Base-by-base conservation (phyloP, 495 filamentous ascomycete genomes). In the Thermothielavioides terrestris region DNA sequence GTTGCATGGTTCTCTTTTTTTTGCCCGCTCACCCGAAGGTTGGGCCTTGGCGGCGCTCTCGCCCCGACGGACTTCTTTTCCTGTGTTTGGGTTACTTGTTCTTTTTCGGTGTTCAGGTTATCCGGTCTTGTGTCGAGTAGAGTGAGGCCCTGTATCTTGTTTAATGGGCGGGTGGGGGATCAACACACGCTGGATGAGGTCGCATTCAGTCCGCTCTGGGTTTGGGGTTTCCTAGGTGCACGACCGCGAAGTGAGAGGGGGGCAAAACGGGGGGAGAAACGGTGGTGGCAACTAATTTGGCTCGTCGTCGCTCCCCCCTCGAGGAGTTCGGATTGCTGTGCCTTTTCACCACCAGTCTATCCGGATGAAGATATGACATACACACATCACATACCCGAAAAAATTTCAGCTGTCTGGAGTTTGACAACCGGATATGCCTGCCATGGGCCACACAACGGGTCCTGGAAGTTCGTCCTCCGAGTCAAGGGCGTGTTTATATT, bases 321-420 rank as follows among this genome's bases (percentile, higher is more conserved):
- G n/a, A n/a, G n/a, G n/a, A n/a, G n/a, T n/a, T n/a, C n/a, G 42
- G 42, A 12, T 34, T 45, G 2, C 23, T 14, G 42, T 17, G 40
- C 26, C 15, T 28, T 42, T 42, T n/a, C n/a, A 14, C 12, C 12
- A 30, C 22, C 12, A 42, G 40, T 34, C 30, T 45, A 45, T 45
- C 42, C 30, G 42, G 42, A 45, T 35, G 42, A 45, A 45, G 42
- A 45, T 45, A 45, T 35, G 42, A 35, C 42, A 45, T 45, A 35
- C 31, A 35, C 30, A n/a, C n/a, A n/a, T n/a, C n/a, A n/a, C n/a
- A n/a, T n/a, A n/a, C n/a, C n/a, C n/a, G n/a, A n/a, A n/a, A n/a
- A n/a, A n/a, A n/a, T n/a, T n/a, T n/a, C n/a, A n/a, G n/a, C n/a
- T n/a, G n/a, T n/a, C n/a, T n/a, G n/a, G n/a, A n/a, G n/a, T n/a